Base-by-base conservation (phyloP, 2,329 filamentous ascomycete genomes). In the Aspergillus fructus region DNA sequence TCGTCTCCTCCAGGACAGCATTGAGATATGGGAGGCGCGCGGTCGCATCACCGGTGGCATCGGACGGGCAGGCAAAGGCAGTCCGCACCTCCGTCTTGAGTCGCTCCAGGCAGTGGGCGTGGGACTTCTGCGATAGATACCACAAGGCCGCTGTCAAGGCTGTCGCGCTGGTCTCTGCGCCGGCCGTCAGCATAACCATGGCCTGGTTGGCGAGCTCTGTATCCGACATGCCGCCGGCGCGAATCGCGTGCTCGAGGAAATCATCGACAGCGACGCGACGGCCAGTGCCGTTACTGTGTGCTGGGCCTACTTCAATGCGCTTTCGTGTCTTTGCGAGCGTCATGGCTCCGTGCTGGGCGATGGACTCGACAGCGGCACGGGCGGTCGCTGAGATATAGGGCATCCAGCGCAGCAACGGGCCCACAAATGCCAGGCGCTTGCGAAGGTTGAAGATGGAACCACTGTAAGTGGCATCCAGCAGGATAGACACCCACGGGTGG, bases 1-100 rank as follows among this genome's bases (percentile, higher is more conserved):
- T 50, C 3, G 53, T 51, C 41, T 56, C 53, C 19, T 56, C 47
- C 1, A 56, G 47, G 12, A 56, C 47, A 8, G 53, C 53, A 48
- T 56, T 56, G 17, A 51, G 39, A 19, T 56, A 56, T 4, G 45
- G 45, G 9, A 48, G 27, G 4, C 17, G 24, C 15, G 45, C 45
- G 45, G 45, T 48, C 8, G 45, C 45, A 17, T 48, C 45, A 5
- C 45, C 45, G 45, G 45, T 48, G 11, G 24, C 45, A 7, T 48
- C 45, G 13, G 45, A 8, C 15, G 45, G 27, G 27, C 27, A 21
- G 27, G 27, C 30, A 34, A 48, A 48, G 8, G 45, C 27, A 30
- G 15, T 12, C 17, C 45, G 45, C 27, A 48, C 45, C 30, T 48
- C 45, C 15, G n/a, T 7, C 15, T 30, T 27, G 2, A 48, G 45